Evolutionary conservation across 345 rosid species (phyloP).

Genomic region (Eucalyptus paniculata): DNA sequence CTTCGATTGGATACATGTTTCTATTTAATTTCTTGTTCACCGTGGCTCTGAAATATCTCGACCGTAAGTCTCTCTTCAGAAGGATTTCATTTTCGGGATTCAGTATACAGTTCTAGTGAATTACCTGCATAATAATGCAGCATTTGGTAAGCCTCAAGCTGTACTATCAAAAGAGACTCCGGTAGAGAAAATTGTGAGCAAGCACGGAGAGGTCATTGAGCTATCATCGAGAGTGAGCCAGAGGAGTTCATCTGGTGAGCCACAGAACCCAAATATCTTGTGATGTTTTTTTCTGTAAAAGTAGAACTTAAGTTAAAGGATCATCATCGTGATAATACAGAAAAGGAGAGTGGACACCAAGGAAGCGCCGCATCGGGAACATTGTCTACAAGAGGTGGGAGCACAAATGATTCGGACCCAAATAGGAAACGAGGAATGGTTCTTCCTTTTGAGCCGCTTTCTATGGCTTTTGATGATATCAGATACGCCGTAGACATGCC

Average conservation of each 20-base stretch:
- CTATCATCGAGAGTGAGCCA: conserved; percentile 9
- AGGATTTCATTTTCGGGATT: background rate
- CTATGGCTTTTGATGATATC: conserved; percentile 45
- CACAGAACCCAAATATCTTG: background rate
- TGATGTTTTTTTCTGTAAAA: background rate
- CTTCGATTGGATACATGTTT: conserved; percentile 41
- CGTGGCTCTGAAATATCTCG: conserved; percentile 50
- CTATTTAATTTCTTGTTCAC: conserved; percentile 61
- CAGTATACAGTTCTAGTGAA: background rate
- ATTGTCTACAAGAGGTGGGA: conserved; percentile 16
- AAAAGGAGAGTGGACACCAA: conserved; percentile 1
- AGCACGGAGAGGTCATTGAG: conserved; percentile 13
- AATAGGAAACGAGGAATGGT: conserved; percentile 42
- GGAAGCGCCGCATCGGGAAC: conserved; percentile 10
- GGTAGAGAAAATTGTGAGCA: conserved; percentile 18
- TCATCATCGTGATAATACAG: conserved; percentile 13
- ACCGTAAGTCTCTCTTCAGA: conserved; percentile 35
- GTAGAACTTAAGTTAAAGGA: background rate
- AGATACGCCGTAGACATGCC: conserved; percentile 50
- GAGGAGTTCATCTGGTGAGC: conserved; percentile 18
- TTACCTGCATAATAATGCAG: conserved; percentile 7
- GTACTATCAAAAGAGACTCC: conserved; percentile 30
- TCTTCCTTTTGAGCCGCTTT: conserved; percentile 57
- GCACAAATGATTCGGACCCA: conserved; percentile 7
- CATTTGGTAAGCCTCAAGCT: conserved; percentile 55